Conservation (phyloP, 768 basidiomycete genomes). For the Cystoderma amianthinum region DNA sequence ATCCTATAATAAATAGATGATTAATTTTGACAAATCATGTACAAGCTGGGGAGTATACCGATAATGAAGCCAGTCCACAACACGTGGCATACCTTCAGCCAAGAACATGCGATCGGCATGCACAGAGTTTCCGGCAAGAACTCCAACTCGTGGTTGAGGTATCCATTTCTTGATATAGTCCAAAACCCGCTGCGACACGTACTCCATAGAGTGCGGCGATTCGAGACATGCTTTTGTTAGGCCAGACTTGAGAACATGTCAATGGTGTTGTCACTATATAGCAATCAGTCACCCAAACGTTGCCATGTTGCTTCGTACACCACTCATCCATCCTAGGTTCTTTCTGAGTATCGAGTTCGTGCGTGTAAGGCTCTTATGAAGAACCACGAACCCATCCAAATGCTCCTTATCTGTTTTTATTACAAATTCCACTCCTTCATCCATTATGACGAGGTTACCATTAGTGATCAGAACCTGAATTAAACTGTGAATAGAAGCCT, state of each 20-base stretch:
- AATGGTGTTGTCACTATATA: too few species aligned
- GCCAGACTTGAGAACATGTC: constrained; percentile 54
- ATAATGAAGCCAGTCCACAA: constrained; percentile 78
- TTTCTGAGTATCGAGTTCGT: background rate
- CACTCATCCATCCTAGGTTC: constrained; percentile 73
- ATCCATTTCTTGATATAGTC: constrained; percentile 84
- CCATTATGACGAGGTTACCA: constrained; percentile 73
- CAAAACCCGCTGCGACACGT: constrained; percentile 56
- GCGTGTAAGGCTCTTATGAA: background rate
- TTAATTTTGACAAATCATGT: background rate
- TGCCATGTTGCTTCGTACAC: constrained; percentile 79
- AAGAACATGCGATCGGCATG: constrained; percentile 76
- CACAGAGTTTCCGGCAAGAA: constrained; percentile 86
- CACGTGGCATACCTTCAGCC: constrained; percentile 70
- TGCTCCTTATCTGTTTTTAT: constrained; percentile 64
- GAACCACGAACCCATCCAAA: constrained; percentile 56
- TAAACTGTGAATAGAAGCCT: background rate
- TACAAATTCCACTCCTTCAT: constrained; percentile 73
- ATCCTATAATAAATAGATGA: constrained; percentile 32
- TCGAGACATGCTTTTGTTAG: constrained; percentile 72
- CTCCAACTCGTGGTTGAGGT: constrained; percentile 50
- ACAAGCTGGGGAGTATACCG: constrained; percentile 34
- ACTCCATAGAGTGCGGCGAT: constrained; percentile 56
- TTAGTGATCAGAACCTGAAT: constrained; percentile 85
- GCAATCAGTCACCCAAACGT: constrained; percentile 50